A percentile compares a stretch with the other conserved stretches of the same genome.
These are phyloP conservation scores for Verticillium isaacii DNA, from an alignment of 2,329 filamentous ascomycete species.

Conservation along the genomic window DNA sequence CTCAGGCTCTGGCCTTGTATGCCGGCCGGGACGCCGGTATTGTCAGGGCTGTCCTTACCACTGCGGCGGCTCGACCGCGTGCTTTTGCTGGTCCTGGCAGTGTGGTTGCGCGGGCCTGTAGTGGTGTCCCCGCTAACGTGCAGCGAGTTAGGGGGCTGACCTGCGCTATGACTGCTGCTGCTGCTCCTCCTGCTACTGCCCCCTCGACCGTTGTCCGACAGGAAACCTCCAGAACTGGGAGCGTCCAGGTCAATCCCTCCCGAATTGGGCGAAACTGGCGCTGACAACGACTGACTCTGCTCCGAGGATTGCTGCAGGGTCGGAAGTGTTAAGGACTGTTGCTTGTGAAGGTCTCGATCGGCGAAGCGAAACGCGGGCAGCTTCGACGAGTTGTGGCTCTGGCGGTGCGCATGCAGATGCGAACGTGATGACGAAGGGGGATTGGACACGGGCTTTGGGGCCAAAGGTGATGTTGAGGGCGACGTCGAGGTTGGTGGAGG, in stretches of 20 bases:
- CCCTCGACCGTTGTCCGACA: background rate
- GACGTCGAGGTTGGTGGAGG: background rate
- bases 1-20: background rate
- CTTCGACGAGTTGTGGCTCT: conserved; percentile 51
- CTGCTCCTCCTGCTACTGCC: conserved; percentile 1
- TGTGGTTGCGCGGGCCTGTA: conserved; percentile 3
- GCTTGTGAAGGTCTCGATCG: conserved; percentile 31
- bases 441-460: background rate
- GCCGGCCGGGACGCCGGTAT: background rate
- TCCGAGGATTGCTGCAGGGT: conserved; percentile 4
- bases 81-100: conserved; percentile 6
- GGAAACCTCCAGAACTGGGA: background rate
- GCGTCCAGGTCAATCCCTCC: background rate
- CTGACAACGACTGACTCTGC: conserved; percentile 2
- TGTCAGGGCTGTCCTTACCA: background rate
- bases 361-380: conserved; percentile 50
- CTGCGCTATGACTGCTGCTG: conserved; percentile 1
- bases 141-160: background rate
- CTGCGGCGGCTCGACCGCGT: background rate
- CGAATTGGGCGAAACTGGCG: conserved; percentile 1
- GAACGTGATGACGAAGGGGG: background rate
- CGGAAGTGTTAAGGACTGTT: conserved; percentile 26
- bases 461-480: background rate
- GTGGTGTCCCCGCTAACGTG: background rate
- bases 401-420: conserved; percentile 39